Conservation (phyloP, 768 basidiomycete species). For the Lactarius pseudohatsudake region DNA sequence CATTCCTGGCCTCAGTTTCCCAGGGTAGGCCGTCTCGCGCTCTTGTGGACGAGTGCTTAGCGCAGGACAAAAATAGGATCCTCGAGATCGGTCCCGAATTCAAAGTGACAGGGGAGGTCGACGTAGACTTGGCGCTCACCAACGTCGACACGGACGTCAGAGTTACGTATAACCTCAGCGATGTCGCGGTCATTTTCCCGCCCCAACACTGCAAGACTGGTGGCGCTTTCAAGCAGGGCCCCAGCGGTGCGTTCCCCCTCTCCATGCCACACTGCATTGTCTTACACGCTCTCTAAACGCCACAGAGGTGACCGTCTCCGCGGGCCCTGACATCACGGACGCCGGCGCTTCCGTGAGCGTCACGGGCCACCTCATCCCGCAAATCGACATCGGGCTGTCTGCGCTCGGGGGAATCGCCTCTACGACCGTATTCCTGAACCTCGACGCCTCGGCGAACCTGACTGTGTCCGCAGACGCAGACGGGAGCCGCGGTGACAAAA, state of each 20-base stretch:
- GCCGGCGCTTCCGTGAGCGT: conserved; percentile 39
- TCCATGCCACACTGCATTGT: not conserved
- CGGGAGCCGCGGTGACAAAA: too few species aligned
- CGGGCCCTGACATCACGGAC: conserved; percentile 35
- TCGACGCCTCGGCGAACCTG: conserved; percentile 15
- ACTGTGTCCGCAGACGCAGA: not conserved
- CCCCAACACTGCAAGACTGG: conserved; percentile 33
- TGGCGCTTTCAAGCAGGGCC: conserved; percentile 37
- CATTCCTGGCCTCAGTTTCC: conserved; percentile 44
- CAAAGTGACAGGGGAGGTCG: conserved; percentile 39
- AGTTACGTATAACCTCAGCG: conserved; percentile 44
- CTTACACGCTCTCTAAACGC: conserved; percentile 32
- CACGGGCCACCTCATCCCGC: conserved; percentile 50
- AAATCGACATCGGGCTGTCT: conserved; percentile 21
- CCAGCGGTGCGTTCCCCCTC: conserved; percentile 42
- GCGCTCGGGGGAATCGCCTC: conserved; percentile 2
- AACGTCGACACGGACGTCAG: conserved; percentile 43
- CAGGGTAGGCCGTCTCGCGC: conserved; percentile 11
- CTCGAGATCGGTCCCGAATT: conserved; percentile 50
- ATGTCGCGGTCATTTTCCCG: conserved; percentile 48
- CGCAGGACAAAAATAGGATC: conserved; percentile 35
- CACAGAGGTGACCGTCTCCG: conserved; percentile 39
- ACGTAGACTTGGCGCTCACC: conserved; percentile 37
- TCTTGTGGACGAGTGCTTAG: not conserved
- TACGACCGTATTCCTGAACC: conserved; percentile 15